These are phyloP conservation scores for Knufia fluminis DNA, from an alignment of 2,329 filamentous ascomycete species.

Conservation along the genomic window DNA sequence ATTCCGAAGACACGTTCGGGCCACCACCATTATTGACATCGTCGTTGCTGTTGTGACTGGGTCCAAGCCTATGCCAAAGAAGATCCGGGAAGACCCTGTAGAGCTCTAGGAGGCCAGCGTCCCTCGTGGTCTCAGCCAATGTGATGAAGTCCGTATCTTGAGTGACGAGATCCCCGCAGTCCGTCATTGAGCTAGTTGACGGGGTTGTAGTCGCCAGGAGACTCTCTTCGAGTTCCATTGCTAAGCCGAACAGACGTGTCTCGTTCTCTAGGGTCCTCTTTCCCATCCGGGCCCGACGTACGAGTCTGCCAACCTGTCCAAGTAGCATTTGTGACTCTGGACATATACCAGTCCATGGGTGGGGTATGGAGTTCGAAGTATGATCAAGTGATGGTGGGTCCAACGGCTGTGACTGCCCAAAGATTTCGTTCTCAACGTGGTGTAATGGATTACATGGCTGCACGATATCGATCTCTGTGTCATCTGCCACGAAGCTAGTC, in stretches of 20 bases:
- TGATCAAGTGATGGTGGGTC: constrained; percentile 24
- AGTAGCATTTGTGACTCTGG: constrained; percentile 38
- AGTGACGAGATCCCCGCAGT: constrained; percentile 44
- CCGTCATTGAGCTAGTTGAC: constrained; percentile 38
- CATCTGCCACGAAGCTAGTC: constrained; percentile 40
- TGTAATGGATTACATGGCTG: no score
- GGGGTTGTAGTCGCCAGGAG: constrained; percentile 41
- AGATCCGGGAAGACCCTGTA: constrained; percentile 45
- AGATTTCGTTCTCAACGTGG: constrained; percentile 8
- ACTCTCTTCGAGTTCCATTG: constrained; percentile 38
- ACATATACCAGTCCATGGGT: constrained; percentile 43
- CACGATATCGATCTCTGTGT: constrained; percentile 17
- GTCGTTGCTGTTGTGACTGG: constrained; percentile 19
- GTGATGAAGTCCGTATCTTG: constrained; percentile 45
- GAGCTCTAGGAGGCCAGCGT: constrained; percentile 44
- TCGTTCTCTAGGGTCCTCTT: constrained; percentile 28
- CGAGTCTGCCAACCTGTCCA: constrained; percentile 37
- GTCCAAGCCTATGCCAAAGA: constrained; percentile 34
- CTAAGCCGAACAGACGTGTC: constrained; percentile 30
- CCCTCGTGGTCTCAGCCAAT: constrained; percentile 46
- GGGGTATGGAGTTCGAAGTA: constrained; percentile 30
- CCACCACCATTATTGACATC: neutral
- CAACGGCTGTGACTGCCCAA: constrained; percentile 27
- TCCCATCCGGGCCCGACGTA: constrained; percentile 27
- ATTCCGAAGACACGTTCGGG: neutral